These are phyloP conservation scores for Multifurca ochricompacta DNA, from an alignment of 768 basidiomycete species.

Conservation along the genomic window DNA sequence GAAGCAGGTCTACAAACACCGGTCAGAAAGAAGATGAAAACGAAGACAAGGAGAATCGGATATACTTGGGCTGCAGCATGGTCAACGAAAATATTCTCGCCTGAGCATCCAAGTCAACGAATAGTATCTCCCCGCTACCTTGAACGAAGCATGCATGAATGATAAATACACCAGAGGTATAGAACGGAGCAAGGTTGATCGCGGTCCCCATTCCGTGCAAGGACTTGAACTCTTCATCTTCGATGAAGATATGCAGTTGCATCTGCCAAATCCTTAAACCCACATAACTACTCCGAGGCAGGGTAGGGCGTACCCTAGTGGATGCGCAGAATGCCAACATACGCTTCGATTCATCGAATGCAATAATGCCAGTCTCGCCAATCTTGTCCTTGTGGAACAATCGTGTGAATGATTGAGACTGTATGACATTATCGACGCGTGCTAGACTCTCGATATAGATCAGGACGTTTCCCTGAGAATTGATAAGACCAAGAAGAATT, in stretches of 20 bases:
- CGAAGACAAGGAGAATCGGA: no score
- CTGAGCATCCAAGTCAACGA: conserved; percentile 38
- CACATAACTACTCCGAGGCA: background rate
- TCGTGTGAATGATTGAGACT: background rate
- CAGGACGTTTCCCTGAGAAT: conserved; percentile 7
- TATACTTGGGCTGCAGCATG: conserved; percentile 46
- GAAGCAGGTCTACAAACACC: conserved; percentile 38
- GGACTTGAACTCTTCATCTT: conserved; percentile 37
- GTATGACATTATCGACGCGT: conserved; percentile 1
- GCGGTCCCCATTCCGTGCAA: conserved; percentile 38
- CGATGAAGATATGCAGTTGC: conserved; percentile 39
- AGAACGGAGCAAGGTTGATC: conserved; percentile 39
- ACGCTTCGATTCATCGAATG: conserved; percentile 49
- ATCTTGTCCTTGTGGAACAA: conserved; percentile 39
- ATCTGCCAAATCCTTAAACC: conserved; percentile 20
- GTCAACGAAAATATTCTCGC: conserved; percentile 47
- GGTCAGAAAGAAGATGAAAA: background rate
- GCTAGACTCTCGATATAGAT: conserved; percentile 9
- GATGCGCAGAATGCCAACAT: conserved; percentile 41
- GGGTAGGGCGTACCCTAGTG: conserved; percentile 30
- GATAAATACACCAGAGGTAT: conserved; percentile 28
- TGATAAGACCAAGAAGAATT: conserved; percentile 11
- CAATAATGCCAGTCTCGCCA: conserved; percentile 37
- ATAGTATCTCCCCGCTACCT: conserved; percentile 45
- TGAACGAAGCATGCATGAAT: conserved; percentile 37